Conservation (phyloP, 163 green algal genomes). For the Chlamydomonas reinhardtii region DNA sequence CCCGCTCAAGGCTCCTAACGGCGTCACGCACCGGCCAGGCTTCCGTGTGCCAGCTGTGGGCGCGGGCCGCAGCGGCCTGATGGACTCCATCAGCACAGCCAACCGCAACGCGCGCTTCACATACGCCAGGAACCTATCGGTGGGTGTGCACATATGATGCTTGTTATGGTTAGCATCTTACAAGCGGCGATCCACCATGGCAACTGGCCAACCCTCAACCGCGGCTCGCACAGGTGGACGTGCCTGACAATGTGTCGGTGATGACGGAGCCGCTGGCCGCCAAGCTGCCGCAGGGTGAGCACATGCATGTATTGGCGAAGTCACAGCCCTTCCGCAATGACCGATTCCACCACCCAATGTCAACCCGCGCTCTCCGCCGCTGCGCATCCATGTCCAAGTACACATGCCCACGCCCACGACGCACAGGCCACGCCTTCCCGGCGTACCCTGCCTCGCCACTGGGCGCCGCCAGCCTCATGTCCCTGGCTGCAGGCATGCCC, state of each 20-base stretch:
- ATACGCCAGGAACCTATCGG: not conserved
- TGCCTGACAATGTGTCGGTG: not conserved
- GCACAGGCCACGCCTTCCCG: slow-evolving; percentile 21
- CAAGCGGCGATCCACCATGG: no score
- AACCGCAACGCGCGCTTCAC: slow-evolving; percentile 18
- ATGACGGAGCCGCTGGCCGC: slow-evolving; percentile 10
- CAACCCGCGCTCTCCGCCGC: no score
- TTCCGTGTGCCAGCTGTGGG: slow-evolving; percentile 12
- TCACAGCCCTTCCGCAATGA: no score
- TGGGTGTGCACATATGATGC: no score
- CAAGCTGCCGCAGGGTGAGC: not conserved
- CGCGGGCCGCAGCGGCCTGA: not conserved
- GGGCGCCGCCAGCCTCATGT: not conserved
- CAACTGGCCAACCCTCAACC: not conserved
- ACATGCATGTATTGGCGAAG: no score
- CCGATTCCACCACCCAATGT: no score
- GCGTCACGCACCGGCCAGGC: slow-evolving; percentile 40
- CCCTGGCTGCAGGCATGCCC: not conserved
- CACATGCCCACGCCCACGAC: not conserved
- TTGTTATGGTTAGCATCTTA: not conserved
- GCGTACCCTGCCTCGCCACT: not conserved
- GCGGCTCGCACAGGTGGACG: not conserved
- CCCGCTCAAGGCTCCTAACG: slow-evolving; percentile 13
- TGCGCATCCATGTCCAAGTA: no score
- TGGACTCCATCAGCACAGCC: slow-evolving; percentile 29